phyloP scores from a whole-genome alignment of 768 basidiomycete species.

The Psilocybe subaeruginosa region DNA sequence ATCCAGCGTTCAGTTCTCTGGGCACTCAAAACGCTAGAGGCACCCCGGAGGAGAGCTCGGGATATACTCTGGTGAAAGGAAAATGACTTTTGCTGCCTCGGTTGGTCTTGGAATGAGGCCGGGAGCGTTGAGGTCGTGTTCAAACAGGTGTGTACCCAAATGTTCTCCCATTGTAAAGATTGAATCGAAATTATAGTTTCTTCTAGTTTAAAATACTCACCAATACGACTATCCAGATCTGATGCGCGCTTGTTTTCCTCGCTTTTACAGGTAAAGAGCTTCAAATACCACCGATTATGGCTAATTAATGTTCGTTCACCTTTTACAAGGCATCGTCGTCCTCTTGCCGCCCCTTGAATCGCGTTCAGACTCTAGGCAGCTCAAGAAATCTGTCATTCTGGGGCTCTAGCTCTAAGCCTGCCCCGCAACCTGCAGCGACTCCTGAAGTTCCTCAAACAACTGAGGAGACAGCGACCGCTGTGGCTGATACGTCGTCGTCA shows the following conservation, averaged over 20 bases:
- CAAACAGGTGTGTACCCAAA: constrained; percentile 4
- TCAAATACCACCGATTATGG: not conserved
- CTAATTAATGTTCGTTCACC: not conserved
- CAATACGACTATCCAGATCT: constrained; percentile 1
- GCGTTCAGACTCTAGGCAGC: not conserved
- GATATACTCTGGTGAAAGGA: not conserved
- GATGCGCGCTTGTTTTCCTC: constrained; percentile 13
- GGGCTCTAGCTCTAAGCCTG: constrained; percentile 11
- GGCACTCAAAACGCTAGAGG: not conserved
- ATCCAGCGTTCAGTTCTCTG: not conserved
- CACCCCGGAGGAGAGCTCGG: not conserved
- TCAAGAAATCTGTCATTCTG: constrained; percentile 12
- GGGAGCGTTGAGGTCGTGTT: constrained; percentile 8
- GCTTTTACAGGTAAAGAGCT: constrained; percentile 5
- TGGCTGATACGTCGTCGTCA: not conserved
- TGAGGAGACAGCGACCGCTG: constrained; percentile 1
- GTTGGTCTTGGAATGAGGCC: constrained; percentile 9
- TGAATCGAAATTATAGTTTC: not conserved
- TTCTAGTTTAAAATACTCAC: not conserved
- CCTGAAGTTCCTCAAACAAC: not conserved
- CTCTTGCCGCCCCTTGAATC: not conserved
- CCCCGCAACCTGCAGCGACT: not conserved
- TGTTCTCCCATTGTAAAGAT: not conserved
- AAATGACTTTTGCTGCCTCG: constrained; percentile 12
- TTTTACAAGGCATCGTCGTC: constrained; percentile 1